Percentiles rank a stretch among this genome's conserved stretches.
These are phyloP conservation scores for Nosema muscidifuracis DNA, from an alignment of 371 early-diverging fungal genomes.

Conservation along the genomic window DNA sequence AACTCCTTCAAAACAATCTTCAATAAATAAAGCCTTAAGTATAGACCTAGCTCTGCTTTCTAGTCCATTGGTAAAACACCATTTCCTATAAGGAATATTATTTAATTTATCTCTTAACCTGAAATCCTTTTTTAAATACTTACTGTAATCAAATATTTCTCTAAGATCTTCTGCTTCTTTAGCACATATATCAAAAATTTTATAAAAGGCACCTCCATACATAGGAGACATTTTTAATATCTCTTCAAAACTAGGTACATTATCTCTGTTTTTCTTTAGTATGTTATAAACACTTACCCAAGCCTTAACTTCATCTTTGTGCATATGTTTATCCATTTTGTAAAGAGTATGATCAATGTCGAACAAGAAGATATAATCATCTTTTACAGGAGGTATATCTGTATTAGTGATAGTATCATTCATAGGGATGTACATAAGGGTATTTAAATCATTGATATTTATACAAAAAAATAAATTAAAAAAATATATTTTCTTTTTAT, in stretches of 20 bases:
- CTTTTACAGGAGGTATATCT: background rate
- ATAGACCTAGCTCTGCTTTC: conserved; percentile 25
- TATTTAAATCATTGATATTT: too few species aligned
- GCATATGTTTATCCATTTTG: conserved; percentile 16
- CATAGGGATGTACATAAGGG: too few species aligned
- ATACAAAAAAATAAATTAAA: too few species aligned
- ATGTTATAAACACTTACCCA: conserved; percentile 2
- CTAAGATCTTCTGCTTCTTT: conserved; percentile 5
- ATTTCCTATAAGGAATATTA: conserved; percentile 25
- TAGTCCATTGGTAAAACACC: conserved; percentile 49
- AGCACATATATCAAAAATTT: conserved; percentile 1
- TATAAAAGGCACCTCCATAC: conserved; percentile 14
- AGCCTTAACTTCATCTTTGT: background rate
- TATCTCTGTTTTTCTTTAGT: background rate
- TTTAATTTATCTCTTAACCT: conserved; percentile 14
- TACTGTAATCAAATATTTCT: conserved; percentile 1
- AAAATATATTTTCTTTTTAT: too few species aligned
- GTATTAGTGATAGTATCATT: too few species aligned
- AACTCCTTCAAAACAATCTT: conserved; percentile 45
- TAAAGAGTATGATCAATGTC: conserved; percentile 55
- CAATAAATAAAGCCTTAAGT: conserved; percentile 17
- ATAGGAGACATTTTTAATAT: background rate
- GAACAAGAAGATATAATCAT: conserved; percentile 31
- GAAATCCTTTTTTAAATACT: conserved; percentile 25
- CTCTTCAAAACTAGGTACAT: background rate